A percentile compares a stretch with the other conserved stretches of the same genome.
Conservation (phyloP, 2,329 filamentous ascomycete species). For the Cladosporium sp. region DNA sequence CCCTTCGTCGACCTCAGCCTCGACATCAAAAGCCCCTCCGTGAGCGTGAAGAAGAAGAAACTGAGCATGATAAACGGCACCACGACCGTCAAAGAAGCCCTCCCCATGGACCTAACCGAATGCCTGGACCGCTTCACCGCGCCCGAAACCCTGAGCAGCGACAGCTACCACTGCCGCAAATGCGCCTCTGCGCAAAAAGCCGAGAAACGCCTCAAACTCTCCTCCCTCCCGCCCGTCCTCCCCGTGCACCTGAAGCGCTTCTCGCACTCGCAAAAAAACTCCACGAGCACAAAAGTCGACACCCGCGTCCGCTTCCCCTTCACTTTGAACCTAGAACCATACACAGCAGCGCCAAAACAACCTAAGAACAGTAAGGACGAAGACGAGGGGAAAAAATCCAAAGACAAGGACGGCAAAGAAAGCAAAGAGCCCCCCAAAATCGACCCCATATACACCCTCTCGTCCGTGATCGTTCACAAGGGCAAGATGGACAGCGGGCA, state of each 20-base stretch:
- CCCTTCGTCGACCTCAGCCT: conserved; percentile 88
- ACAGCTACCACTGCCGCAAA: conserved; percentile 79
- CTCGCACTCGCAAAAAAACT: conserved; percentile 42
- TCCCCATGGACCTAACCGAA: conserved; percentile 40
- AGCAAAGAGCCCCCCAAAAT: conserved; percentile 17
- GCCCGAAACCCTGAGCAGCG: conserved; percentile 66
- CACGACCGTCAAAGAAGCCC: conserved; percentile 29
- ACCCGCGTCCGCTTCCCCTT: conserved; percentile 81
- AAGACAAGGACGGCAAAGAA: conserved; percentile 6
- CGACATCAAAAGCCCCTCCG: conserved; percentile 62
- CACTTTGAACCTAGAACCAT: conserved; percentile 83
- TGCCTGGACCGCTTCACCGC: conserved; percentile 87
- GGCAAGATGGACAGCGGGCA: conserved; percentile 90
- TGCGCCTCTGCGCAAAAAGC: conserved; percentile 73
- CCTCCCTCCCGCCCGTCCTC: conserved; percentile 78
- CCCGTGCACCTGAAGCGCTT: conserved; percentile 78
- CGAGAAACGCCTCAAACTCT: conserved; percentile 77
- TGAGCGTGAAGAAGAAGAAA: conserved; percentile 57
- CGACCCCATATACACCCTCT: conserved; percentile 76
- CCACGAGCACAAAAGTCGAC: conserved; percentile 84
- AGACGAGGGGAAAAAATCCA: conserved; percentile 36
- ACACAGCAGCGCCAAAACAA: conserved; percentile 50
- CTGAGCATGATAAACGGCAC: conserved; percentile 44
- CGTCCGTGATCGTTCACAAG: conserved; percentile 87
- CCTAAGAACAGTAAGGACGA: conserved; percentile 11